Evolutionary conservation across 164 flowering plant species (phyloP).

Genomic region (Vitis vinifera): DNA sequence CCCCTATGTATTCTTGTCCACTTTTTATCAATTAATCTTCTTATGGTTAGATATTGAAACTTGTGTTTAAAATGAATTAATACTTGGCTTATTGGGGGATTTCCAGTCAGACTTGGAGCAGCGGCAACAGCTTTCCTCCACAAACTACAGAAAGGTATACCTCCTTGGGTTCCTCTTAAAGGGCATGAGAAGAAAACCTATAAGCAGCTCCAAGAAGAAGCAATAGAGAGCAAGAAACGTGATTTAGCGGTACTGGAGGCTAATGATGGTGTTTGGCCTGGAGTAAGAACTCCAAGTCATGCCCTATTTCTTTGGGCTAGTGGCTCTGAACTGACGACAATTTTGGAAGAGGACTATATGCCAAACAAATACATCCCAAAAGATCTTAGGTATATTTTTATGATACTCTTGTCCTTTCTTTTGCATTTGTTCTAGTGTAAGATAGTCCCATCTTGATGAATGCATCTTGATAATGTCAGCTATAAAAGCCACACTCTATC

Average conservation of each 20-base stretch:
- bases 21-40: not conserved
- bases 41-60: not conserved
- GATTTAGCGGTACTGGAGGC: conserved; percentile 86
- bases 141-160: conserved; percentile 81
- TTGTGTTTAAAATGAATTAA: not conserved
- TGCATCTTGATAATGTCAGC: too few species aligned
- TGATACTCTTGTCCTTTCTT: not conserved
- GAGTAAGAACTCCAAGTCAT: conserved; percentile 82
- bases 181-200: conserved; percentile 80
- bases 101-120: conserved; percentile 86
- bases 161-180: conserved; percentile 92
- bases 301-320: conserved; percentile 96
- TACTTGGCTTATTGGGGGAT: conserved; percentile 5
- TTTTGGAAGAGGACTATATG: conserved; percentile 85
- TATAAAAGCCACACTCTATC: too few species aligned
- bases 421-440: not conserved
- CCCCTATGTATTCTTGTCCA: not conserved
- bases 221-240: conserved; percentile 80
- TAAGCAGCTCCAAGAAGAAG: conserved; percentile 89
- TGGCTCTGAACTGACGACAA: conserved; percentile 81
- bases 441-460: not conserved
- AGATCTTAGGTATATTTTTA: conserved; percentile 63
- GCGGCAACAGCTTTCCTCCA: conserved; percentile 81
- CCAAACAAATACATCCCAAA: conserved; percentile 92
- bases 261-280: conserved; percentile 92